Evolutionary conservation across 2,329 filamentous ascomycete genomes (phyloP).

Genomic region (Leptodontidium sp.): DNA sequence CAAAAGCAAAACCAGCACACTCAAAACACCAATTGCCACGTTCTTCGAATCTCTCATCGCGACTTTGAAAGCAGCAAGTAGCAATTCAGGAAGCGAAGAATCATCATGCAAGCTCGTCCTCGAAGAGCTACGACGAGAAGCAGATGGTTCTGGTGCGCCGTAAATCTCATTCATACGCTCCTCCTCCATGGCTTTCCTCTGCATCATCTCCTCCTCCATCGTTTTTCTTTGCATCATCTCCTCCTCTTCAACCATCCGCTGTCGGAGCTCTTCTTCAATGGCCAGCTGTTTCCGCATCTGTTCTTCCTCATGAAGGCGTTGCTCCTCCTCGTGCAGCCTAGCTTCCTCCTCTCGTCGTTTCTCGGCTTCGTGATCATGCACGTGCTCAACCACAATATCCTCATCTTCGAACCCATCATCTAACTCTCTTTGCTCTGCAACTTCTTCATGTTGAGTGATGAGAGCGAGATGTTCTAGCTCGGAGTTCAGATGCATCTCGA

Average conservation of each 20-base stretch:
- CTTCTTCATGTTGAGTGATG: conserved; percentile 21
- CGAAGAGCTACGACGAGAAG: conserved; percentile 25
- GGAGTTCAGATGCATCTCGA: conserved; percentile 65
- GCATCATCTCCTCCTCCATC: conserved; percentile 58
- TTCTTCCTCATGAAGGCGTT: conserved; percentile 25
- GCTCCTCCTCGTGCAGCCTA: conserved; percentile 24
- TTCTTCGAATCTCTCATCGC: conserved; percentile 67
- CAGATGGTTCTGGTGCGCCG: conserved; percentile 43
- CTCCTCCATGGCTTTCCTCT: conserved; percentile 53
- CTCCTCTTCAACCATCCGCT: conserved; percentile 53
- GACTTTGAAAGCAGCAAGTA: conserved; percentile 62
- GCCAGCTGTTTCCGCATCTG: conserved; percentile 28
- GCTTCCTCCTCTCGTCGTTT: conserved; percentile 22
- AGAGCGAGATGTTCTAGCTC: conserved; percentile 64
- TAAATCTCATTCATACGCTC: conserved; percentile 65
- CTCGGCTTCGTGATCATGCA: conserved; percentile 31
- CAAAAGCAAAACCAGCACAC: conserved; percentile 61
- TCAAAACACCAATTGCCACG: conserved; percentile 62
- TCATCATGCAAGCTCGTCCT: conserved; percentile 46
- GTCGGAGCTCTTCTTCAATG: conserved; percentile 58
- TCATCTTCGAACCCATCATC: conserved; percentile 41
- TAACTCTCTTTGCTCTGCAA: conserved; percentile 21
- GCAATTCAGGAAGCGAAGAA: conserved; percentile 58
- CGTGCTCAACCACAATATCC: conserved; percentile 30
- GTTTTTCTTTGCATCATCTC: conserved; percentile 49